A percentile compares a stretch with the other conserved stretches of the same genome.
Conservation (phyloP, 2,329 filamentous ascomycete species). For the Beauveria pseudobassiana region DNA sequence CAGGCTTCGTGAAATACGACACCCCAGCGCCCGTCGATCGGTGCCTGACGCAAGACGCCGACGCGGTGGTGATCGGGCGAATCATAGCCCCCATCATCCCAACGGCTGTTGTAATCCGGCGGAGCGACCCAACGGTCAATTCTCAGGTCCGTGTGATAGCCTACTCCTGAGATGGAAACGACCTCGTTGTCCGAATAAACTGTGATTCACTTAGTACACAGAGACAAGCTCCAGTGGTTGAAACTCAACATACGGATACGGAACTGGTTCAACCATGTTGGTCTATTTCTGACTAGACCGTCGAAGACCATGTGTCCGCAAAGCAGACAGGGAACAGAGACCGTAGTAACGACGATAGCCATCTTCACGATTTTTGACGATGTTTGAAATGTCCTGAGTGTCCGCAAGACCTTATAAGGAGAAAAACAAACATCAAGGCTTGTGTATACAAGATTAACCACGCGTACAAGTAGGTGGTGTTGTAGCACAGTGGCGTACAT, state of each 20-base stretch:
- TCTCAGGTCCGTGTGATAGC: not conserved
- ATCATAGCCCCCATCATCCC: not conserved
- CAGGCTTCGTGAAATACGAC: conserved; percentile 2
- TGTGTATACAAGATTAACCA: not conserved
- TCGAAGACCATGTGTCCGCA: conserved; percentile 2
- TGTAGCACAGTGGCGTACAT: not conserved
- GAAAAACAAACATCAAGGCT: not conserved
- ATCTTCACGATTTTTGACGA: not conserved
- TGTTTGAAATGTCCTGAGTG: not conserved
- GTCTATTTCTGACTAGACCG: not conserved
- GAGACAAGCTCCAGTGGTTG: not conserved
- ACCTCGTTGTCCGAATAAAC: not conserved
- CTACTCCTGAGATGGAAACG: not conserved
- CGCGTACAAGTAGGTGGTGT: not conserved
- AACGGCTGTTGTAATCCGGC: not conserved
- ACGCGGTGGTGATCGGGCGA: not conserved
- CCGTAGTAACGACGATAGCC: not conserved
- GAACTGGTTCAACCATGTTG: not conserved
- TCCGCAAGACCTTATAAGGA: not conserved
- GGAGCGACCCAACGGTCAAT: not conserved
- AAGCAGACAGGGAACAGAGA: not conserved
- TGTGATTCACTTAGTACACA: not conserved
- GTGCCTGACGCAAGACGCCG: not conserved
- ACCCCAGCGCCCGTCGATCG: not conserved
- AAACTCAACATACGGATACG: not conserved